Evolutionary conservation across 352 stramenopile species (phyloP).

Genomic region (Phytopythium kandeliae): DNA sequence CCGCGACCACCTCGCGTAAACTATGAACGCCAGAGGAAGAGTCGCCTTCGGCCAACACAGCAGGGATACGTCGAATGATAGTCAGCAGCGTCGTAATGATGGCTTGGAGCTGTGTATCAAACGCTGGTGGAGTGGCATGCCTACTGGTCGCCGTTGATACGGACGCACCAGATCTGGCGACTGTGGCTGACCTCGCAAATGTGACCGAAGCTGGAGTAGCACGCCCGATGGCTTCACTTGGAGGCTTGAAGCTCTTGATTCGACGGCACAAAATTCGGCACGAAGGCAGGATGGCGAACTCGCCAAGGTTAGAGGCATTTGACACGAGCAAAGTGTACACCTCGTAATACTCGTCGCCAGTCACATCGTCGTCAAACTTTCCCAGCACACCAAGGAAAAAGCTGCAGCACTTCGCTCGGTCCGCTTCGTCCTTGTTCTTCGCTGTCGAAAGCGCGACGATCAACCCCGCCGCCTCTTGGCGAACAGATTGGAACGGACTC

Average conservation of each 20-base stretch:
- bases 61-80: slow-evolving; percentile 50
- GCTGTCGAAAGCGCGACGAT: slow-evolving; percentile 37
- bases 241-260: slow-evolving; percentile 37
- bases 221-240: slow-evolving; percentile 11
- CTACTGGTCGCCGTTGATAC: slow-evolving; percentile 7
- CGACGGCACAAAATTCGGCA: slow-evolving; percentile 43
- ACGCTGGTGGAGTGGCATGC: slow-evolving; percentile 9
- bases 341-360: slow-evolving; percentile 56
- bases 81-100: slow-evolving; percentile 53
- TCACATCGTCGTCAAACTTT: slow-evolving; percentile 33
- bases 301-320: slow-evolving; percentile 29
- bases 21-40: slow-evolving; percentile 34
- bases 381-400: slow-evolving; percentile 47
- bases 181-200: neutral
- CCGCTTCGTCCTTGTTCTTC: slow-evolving; percentile 36
- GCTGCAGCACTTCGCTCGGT: slow-evolving; percentile 36
- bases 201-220: neutral
- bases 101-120: slow-evolving; percentile 43
- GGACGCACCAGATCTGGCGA: neutral
- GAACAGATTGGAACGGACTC: slow-evolving; percentile 39
- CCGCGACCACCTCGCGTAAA: slow-evolving; percentile 41
- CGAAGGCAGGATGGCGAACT: slow-evolving; percentile 39
- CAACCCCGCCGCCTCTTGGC: slow-evolving; percentile 33
- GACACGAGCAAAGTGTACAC: slow-evolving; percentile 56
- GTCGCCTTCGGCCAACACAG: slow-evolving; percentile 42